phyloP scores from a whole-genome alignment of 2,329 filamentous ascomycete genomes.

The Aspergillus latus region DNA sequence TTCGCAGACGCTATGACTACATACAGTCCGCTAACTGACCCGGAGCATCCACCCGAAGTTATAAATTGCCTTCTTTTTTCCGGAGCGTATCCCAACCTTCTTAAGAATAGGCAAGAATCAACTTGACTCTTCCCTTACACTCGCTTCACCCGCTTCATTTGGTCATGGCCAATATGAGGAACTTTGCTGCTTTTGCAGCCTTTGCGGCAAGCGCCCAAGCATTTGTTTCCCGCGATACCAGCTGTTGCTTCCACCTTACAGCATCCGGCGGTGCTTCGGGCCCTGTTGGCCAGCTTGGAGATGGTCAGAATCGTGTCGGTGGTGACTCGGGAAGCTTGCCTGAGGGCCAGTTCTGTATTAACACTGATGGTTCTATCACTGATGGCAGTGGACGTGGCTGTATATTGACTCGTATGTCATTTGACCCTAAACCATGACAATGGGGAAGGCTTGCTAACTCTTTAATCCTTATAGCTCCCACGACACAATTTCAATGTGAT shows the following conservation, averaged over 20 bases:
- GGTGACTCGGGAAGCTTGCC: conserved; percentile 40
- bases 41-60: conserved; percentile 19
- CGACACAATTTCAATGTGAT: conserved; percentile 64
- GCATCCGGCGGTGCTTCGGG: conserved; percentile 53
- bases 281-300: conserved; percentile 58
- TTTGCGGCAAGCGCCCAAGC: conserved; percentile 46
- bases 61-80: conserved; percentile 22
- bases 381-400: conserved; percentile 61
- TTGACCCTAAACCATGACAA: not conserved
- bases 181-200: conserved; percentile 38
- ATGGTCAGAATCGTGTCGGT: conserved; percentile 63
- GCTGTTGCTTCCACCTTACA: conserved; percentile 56
- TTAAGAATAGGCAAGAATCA: not conserved
- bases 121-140: conserved; percentile 9
- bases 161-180: conserved; percentile 35
- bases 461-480: conserved; percentile 45
- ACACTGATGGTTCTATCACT: conserved; percentile 53
- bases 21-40: not conserved
- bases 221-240: conserved; percentile 37
- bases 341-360: conserved; percentile 56
- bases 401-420: conserved; percentile 58
- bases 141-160: conserved; percentile 13
- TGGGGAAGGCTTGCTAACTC: conserved; percentile 13
- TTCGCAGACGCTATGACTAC: conserved; percentile 13
- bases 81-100: not conserved